Evolutionary conservation across 805 yeast genomes (phyloP).

Genomic region (Metschnikowia cubensis): DNA sequence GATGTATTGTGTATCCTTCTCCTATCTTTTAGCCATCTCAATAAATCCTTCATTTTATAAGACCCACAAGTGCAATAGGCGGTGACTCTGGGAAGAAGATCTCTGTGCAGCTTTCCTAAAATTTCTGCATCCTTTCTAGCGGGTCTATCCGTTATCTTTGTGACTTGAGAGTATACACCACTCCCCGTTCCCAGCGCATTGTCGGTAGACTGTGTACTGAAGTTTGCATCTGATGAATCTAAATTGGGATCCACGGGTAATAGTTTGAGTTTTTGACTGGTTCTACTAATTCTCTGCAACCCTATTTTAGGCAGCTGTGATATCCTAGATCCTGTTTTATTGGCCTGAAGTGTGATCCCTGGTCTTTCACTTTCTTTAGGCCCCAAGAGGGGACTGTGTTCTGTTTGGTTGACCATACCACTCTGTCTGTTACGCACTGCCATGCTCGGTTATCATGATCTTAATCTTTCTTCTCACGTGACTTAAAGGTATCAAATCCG

Average conservation of each 20-base stretch:
- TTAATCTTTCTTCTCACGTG: background rate
- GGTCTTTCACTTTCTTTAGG: conserved; percentile 8
- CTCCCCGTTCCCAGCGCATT: conserved; percentile 26
- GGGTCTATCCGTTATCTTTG: conserved; percentile 76
- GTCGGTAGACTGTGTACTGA: conserved; percentile 26
- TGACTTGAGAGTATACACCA: conserved; percentile 79
- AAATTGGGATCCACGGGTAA: conserved; percentile 55
- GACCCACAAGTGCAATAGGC: conserved; percentile 96
- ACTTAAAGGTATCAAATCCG: background rate
- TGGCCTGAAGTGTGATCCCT: conserved; percentile 18
- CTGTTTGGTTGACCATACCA: background rate
- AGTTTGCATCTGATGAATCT: conserved; percentile 16
- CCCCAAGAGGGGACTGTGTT: conserved; percentile 2
- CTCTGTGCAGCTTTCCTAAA: conserved; percentile 80
- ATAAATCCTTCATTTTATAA: conserved; percentile 81
- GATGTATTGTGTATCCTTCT: conserved; percentile 68
- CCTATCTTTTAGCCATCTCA: conserved; percentile 79
- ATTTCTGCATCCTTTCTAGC: conserved; percentile 94
- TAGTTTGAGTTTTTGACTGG: conserved; percentile 67
- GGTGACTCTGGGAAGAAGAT: conserved; percentile 85
- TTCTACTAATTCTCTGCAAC: conserved; percentile 70
- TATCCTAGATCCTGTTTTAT: conserved; percentile 24
- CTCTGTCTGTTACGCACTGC: background rate
- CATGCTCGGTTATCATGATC: background rate
- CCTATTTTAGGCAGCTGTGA: conserved; percentile 49